Base-by-base conservation (phyloP, 768 basidiomycete genomes). In the Lyophyllum decastes region DNA sequence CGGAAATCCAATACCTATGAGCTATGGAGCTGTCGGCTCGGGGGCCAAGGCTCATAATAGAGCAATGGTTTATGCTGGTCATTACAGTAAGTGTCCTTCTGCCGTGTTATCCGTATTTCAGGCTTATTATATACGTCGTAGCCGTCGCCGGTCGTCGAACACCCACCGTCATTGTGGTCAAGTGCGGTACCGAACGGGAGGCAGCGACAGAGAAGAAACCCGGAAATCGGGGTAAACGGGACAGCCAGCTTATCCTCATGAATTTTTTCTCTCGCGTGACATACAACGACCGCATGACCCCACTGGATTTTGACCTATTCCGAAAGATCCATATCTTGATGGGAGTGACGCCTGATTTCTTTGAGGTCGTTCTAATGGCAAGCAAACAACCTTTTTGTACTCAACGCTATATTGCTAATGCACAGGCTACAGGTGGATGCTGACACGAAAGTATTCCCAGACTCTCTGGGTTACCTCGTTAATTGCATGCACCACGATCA, bases 341-440 rank as follows among this genome's bases (percentile, higher is more conserved):
- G 92, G 96, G 97, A n/a, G 93, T 98, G 9, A 98, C 97, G 1
- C 95, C 97, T 1, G 97, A 99, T 71, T 98, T 93, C 73, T 98
- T 98, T 67, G 97, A 99, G 77, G 92, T 95, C 49, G 90, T 89
- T 68, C 76, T 99, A 58, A 98, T 99, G 97, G 97, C 97, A 67
- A 61, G 87, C 77, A 19, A 4, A 52, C 33, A 10, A 30, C 27
- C 49, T n/a, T 38, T 47, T 34, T 54, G n/a, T 21, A 49, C 51
- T 22, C 38, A 10, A 24, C 21, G 11, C 19, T 6, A 17, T 40
- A 30, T 50, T 19, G 55, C 21, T 45, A 55, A 64, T 65, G 17
- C 61, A 34, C 35, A 11, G n/a, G n/a, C n/a, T 59, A 12, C 68
- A 98, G 96, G 96, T 99, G 62, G 97, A 99, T 73, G 97, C 97